Conservation (phyloP, 2,329 filamentous ascomycete species). For the Apiospora malaysiana region DNA sequence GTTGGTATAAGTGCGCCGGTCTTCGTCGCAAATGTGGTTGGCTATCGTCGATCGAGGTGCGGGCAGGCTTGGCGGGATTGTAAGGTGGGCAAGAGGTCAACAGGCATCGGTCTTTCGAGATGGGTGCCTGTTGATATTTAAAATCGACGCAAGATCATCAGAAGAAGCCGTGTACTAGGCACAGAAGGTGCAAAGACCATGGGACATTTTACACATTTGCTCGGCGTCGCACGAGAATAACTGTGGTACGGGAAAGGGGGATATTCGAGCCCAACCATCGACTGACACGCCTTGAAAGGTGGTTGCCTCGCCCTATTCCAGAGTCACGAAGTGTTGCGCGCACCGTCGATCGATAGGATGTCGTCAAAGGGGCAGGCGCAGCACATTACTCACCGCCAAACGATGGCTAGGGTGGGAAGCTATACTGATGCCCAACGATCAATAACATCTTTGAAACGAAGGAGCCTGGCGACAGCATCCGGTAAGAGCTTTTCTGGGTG, state of each 20-base stretch:
- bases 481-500: neutral
- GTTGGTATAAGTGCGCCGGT: neutral
- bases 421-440: neutral
- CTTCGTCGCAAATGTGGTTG: neutral
- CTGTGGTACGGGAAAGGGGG: neutral
- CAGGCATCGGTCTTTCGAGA: neutral
- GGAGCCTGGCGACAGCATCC: neutral
- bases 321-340: neutral
- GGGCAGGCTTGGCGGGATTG: neutral
- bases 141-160: neutral
- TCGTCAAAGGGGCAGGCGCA: neutral
- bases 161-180: neutral
- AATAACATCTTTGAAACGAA: neutral
- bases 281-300: neutral
- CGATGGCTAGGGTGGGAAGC: neutral
- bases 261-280: neutral
- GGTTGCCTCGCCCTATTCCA: neutral
- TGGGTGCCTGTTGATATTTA: neutral
- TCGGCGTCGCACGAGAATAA: neutral
- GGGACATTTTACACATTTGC: neutral
- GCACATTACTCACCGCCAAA: neutral
- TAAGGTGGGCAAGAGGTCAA: neutral
- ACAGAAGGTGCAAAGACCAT: neutral
- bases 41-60: neutral
- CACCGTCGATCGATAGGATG: neutral